A percentile compares a stretch with the other conserved stretches of the same genome.
Evolutionary conservation across 2,329 filamentous ascomycete genomes (phyloP).

Genomic region (Chaetomiaceae sp.): DNA sequence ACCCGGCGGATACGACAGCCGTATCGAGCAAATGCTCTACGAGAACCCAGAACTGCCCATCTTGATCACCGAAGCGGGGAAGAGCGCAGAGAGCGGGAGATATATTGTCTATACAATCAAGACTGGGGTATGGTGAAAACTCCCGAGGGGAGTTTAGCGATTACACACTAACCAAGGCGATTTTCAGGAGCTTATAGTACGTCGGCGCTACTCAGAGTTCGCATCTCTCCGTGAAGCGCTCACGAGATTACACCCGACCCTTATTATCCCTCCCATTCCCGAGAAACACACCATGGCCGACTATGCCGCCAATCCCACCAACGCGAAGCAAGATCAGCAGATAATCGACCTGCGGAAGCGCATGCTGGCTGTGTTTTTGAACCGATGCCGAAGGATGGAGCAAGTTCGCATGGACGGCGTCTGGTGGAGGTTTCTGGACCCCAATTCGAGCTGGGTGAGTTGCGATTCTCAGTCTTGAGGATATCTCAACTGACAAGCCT

Average conservation of each 20-base stretch:
- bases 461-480: not conserved
- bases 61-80: slow-evolving; percentile 89
- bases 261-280: slow-evolving; percentile 93
- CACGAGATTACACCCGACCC: slow-evolving; percentile 85
- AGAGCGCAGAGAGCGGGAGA: slow-evolving; percentile 86
- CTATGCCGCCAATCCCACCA: slow-evolving; percentile 95
- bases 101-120: slow-evolving; percentile 97
- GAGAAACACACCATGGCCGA: slow-evolving; percentile 99
- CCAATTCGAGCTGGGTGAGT: slow-evolving; percentile 94
- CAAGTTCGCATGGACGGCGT: slow-evolving; percentile 88
- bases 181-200: slow-evolving; percentile 82
- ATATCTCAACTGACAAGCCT: slow-evolving; percentile 30
- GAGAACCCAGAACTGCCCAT: slow-evolving; percentile 89
- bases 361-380: slow-evolving; percentile 94
- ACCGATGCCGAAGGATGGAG: slow-evolving; percentile 89
- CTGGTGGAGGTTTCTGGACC: slow-evolving; percentile 96
- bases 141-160: slow-evolving; percentile 5
- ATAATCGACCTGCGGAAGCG: slow-evolving; percentile 96
- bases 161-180: slow-evolving; percentile 8
- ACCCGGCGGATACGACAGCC: slow-evolving; percentile 86
- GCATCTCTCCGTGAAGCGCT: slow-evolving; percentile 84
- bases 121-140: slow-evolving; percentile 84
- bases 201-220: slow-evolving; percentile 94
- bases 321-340: slow-evolving; percentile 92
- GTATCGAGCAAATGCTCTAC: slow-evolving; percentile 95